Conservation (phyloP, 176 grass and related monocot genomes). For the Juncus effusus region DNA sequence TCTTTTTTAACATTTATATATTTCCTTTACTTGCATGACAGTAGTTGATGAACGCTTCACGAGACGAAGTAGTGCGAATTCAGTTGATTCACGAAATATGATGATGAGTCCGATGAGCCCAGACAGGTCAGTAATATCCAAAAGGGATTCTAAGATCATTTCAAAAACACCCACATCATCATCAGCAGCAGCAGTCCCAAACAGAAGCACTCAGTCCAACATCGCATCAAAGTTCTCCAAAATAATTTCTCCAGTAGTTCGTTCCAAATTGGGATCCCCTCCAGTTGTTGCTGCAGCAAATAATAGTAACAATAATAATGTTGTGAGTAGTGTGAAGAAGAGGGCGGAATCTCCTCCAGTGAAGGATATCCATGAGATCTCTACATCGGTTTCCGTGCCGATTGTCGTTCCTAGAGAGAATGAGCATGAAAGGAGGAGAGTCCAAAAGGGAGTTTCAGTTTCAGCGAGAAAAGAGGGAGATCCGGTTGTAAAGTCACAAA, state of each 20-base stretch:
- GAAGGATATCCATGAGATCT: slow-evolving; percentile 59
- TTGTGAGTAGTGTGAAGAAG: slow-evolving; percentile 12
- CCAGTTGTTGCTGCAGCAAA: neutral
- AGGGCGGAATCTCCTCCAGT: slow-evolving; percentile 39
- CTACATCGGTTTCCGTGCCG: slow-evolving; percentile 43
- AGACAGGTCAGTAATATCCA: slow-evolving; percentile 2
- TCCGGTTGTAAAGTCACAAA: neutral
- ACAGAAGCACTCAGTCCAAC: neutral
- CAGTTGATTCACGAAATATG: slow-evolving; percentile 13
- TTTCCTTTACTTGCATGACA: neutral
- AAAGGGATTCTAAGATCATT: slow-evolving; percentile 32
- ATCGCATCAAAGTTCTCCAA: slow-evolving; percentile 4
- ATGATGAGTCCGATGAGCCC: slow-evolving; percentile 7
- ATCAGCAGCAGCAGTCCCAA: neutral
- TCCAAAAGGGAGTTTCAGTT: slow-evolving; percentile 23
- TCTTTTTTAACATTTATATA: neutral
- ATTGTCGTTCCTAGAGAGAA: slow-evolving; percentile 67
- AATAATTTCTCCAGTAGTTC: slow-evolving; percentile 9
- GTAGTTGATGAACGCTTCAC: slow-evolving; percentile 1
- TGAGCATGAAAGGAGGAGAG: slow-evolving; percentile 40
- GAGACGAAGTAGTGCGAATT: slow-evolving; percentile 32
- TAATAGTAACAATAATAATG: too few relatives aligned
- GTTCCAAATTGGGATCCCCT: slow-evolving; percentile 37
- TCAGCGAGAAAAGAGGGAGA: too few relatives aligned
- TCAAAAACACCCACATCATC: slow-evolving; percentile 1